Evolutionary conservation across 441 rosid species (phyloP).

Genomic region (Pelargonium myrrhifolium): DNA sequence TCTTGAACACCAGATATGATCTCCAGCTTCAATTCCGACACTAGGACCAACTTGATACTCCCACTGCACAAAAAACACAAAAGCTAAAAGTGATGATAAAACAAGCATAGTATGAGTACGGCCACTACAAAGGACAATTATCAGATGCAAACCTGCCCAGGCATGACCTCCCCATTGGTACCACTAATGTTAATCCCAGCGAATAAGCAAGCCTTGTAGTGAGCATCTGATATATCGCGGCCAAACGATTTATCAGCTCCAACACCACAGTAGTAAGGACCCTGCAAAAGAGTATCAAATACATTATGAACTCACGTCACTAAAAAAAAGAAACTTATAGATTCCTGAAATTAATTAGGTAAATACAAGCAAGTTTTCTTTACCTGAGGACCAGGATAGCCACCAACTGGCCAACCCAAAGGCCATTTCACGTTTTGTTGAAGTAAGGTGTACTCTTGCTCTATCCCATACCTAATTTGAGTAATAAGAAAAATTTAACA

Average conservation of each 20-base stretch:
- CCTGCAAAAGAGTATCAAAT: slow-evolving; percentile 34
- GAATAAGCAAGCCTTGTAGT: slow-evolving; percentile 91
- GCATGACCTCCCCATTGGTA: slow-evolving; percentile 99
- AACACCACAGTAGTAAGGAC: slow-evolving; percentile 96
- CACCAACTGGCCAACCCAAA: slow-evolving; percentile 99
- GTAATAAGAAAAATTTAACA: not conserved
- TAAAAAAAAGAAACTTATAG: slow-evolving; percentile 10
- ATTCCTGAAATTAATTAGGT: not conserved
- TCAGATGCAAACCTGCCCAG: slow-evolving; percentile 69
- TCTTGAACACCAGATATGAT: slow-evolving; percentile 90
- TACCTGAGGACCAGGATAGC: slow-evolving; percentile 96
- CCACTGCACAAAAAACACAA: slow-evolving; percentile 50
- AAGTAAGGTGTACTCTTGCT: slow-evolving; percentile 95
- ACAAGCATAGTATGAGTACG: not conserved
- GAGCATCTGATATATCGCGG: slow-evolving; percentile 96
- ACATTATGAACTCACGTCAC: not conserved
- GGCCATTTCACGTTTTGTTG: slow-evolving; percentile 89
- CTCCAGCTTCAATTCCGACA: slow-evolving; percentile 92
- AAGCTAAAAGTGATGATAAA: slow-evolving; percentile 3
- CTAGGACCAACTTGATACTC: slow-evolving; percentile 98
- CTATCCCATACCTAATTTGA: slow-evolving; percentile 71
- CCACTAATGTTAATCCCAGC: slow-evolving; percentile 93
- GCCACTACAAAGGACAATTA: not conserved
- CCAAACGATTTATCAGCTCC: slow-evolving; percentile 96
- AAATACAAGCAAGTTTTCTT: not conserved